These are phyloP conservation scores for Nymphaea colorata DNA, from an alignment of 164 flowering plant species.

Conservation along the genomic window DNA sequence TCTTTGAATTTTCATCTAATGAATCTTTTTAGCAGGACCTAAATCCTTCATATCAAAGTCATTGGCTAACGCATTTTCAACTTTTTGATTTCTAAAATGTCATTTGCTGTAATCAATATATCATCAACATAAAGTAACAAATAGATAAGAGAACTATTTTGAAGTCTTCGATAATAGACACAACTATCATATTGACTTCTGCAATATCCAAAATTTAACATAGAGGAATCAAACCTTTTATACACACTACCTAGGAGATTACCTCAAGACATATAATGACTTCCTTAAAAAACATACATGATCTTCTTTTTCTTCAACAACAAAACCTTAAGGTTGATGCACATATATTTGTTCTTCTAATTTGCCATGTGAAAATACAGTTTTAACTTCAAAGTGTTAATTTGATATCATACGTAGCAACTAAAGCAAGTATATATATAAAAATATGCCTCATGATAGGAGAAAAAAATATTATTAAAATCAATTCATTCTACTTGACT, in stretches of 20 bases:
- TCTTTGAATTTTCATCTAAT: background rate
- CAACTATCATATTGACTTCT: constrained; percentile 9
- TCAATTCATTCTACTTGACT: constrained; percentile 4
- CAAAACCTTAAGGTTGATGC: constrained; percentile 3
- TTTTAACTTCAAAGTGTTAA: constrained; percentile 4
- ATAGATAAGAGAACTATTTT: background rate
- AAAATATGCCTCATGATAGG: background rate
- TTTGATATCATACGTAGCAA: constrained; percentile 1
- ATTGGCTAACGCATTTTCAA: background rate
- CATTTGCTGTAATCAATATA: background rate
- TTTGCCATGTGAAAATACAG: constrained; percentile 2
- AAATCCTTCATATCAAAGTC: constrained; percentile 3
- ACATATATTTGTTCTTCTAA: constrained; percentile 5
- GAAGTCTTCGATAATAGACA: constrained; percentile 1
- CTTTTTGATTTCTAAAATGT: constrained; percentile 1
- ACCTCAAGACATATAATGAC: constrained; percentile 2
- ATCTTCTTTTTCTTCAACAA: background rate
- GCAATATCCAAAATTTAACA: background rate
- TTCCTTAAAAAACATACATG: constrained; percentile 7
- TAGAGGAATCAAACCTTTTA: constrained; percentile 4
- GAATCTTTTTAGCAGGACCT: background rate
- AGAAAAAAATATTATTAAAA: constrained; percentile 2
- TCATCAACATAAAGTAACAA: constrained; percentile 3
- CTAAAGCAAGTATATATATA: constrained; percentile 1
- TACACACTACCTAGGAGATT: constrained; percentile 1